Conservation (phyloP, 2,329 filamentous ascomycete genomes). For the Tolypocladium endophyticum region DNA sequence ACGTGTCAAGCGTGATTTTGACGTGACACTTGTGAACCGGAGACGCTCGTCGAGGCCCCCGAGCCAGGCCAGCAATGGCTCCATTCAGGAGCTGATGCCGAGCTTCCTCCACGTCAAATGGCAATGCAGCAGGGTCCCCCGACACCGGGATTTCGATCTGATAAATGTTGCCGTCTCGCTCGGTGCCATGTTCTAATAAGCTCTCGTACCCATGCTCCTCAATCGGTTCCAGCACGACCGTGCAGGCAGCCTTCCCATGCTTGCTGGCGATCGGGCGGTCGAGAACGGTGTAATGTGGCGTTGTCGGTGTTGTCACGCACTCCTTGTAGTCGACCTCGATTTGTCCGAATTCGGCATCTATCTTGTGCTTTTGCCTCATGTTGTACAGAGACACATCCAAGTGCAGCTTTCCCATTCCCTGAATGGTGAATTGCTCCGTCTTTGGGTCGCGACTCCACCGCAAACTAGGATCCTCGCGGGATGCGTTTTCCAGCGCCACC, state of each 20-base stretch:
- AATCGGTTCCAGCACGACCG: constrained; percentile 54
- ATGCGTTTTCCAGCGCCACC: constrained; percentile 63
- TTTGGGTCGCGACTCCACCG: constrained; percentile 78
- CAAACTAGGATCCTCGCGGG: constrained; percentile 87
- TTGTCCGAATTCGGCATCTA: constrained; percentile 72
- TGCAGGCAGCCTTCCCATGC: constrained; percentile 66
- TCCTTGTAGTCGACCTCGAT: constrained; percentile 97
- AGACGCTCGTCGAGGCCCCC: constrained; percentile 71
- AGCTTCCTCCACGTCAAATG: constrained; percentile 38
- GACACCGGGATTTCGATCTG: constrained; percentile 43
- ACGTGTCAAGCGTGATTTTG: constrained; percentile 56
- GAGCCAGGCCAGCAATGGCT: constrained; percentile 69
- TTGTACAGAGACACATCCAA: constrained; percentile 86
- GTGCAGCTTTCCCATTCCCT: constrained; percentile 94
- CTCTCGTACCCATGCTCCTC: constrained; percentile 27
- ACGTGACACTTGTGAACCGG: constrained; percentile 70
- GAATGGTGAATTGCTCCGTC: constrained; percentile 83
- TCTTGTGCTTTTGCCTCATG: constrained; percentile 81
- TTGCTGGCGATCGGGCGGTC: constrained; percentile 76
- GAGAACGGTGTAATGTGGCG: constrained; percentile 51
- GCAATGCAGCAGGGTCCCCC: constrained; percentile 35
- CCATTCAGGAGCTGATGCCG: constrained; percentile 62
- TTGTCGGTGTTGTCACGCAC: constrained; percentile 50
- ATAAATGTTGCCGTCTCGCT: constrained; percentile 61
- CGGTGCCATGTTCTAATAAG: constrained; percentile 30